Evolutionary conservation across 345 rosid species (phyloP).

Genomic region (Trapa incisa): DNA sequence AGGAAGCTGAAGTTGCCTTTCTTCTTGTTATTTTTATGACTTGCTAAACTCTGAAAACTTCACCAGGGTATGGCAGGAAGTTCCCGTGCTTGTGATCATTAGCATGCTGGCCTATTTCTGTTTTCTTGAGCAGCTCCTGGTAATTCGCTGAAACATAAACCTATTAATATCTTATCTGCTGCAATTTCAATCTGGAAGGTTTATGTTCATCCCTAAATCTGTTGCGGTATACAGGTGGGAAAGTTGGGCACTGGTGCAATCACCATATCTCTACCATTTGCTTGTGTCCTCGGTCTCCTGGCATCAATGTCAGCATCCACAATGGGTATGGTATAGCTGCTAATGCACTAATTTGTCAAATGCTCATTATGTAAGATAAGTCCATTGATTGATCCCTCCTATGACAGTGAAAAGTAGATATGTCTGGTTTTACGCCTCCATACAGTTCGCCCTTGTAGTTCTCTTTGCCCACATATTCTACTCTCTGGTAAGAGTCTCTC

Average conservation of each 20-base stretch:
- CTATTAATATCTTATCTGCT: background rate
- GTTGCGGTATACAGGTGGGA: slow-evolving; percentile 36
- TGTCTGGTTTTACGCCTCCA: slow-evolving; percentile 71
- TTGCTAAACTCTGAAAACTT: slow-evolving; percentile 4
- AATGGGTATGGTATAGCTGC: slow-evolving; percentile 49
- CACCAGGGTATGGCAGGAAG: slow-evolving; percentile 85
- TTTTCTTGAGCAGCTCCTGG: slow-evolving; percentile 90
- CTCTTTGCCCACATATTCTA: slow-evolving; percentile 75
- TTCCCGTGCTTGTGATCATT: slow-evolving; percentile 64
- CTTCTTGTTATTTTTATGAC: background rate
- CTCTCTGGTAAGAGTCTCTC: slow-evolving; percentile 49
- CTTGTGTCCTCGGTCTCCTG: slow-evolving; percentile 79
- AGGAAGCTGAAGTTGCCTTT: no score
- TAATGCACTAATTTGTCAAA: background rate
- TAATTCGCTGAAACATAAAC: slow-evolving; percentile 15
- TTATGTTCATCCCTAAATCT: background rate
- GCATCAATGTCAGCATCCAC: slow-evolving; percentile 79
- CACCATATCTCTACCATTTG: slow-evolving; percentile 80
- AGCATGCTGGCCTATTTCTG: slow-evolving; percentile 94
- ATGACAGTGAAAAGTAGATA: slow-evolving; percentile 68
- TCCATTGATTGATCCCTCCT: background rate
- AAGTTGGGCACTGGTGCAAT: slow-evolving; percentile 77
- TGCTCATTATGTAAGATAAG: background rate
- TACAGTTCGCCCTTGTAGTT: slow-evolving; percentile 79
- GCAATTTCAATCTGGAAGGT: background rate